phyloP scores from a whole-genome alignment of 1,284 basidiomycete genomes.

The Puccinia polysora region DNA sequence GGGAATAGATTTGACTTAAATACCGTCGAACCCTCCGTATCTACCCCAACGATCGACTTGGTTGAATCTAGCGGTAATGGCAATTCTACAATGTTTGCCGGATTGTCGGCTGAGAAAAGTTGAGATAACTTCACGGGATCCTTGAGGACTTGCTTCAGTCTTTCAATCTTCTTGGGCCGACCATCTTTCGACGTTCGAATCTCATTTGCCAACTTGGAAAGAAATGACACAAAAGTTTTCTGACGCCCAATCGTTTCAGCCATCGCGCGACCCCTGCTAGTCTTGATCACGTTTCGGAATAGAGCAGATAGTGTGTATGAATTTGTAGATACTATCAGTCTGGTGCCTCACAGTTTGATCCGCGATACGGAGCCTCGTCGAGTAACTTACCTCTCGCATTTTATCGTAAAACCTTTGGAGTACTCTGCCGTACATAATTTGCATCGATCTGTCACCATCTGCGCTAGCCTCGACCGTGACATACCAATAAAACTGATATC shows the following conservation, averaged over 20 bases:
- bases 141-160: constrained; percentile 72
- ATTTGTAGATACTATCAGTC: constrained; percentile 15
- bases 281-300: constrained; percentile 55
- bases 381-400: constrained; percentile 66
- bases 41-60: constrained; percentile 74
- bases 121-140: constrained; percentile 74
- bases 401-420: constrained; percentile 81
- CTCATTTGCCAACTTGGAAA: constrained; percentile 78
- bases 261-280: constrained; percentile 68
- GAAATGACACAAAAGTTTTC: constrained; percentile 74
- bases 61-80: constrained; percentile 78
- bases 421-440: constrained; percentile 86
- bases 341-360: not conserved
- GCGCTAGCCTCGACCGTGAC: constrained; percentile 72
- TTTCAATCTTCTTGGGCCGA: constrained; percentile 94
- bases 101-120: constrained; percentile 66
- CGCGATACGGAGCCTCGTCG: too few species aligned
- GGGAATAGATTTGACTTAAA: constrained; percentile 98
- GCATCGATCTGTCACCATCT: constrained; percentile 68
- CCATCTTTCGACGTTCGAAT: constrained; percentile 84
- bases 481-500: constrained; percentile 95
- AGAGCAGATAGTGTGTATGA: constrained; percentile 38
- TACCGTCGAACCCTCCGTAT: constrained; percentile 82
- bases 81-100: constrained; percentile 50
- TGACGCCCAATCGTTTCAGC: constrained; percentile 77